Conservation (phyloP, 1,284 basidiomycete genomes). For the Sutorius eximius region DNA sequence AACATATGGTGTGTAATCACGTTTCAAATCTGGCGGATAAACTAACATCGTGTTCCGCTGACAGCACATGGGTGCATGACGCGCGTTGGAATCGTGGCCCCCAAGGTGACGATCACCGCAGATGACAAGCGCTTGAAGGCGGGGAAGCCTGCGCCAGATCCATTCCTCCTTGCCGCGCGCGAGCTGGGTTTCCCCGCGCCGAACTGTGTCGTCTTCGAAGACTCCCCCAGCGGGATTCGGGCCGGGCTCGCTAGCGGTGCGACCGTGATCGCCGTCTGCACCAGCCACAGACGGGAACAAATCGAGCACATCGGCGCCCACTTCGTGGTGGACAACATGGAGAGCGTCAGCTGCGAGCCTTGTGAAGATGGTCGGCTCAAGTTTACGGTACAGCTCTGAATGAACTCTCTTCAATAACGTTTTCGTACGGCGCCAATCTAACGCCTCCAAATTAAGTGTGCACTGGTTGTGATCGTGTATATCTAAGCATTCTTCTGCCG, state of each 20-base stretch:
- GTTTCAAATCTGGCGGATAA: neutral
- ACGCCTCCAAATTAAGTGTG: neutral
- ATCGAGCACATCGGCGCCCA: constrained; percentile 68
- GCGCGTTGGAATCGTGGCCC: constrained; percentile 71
- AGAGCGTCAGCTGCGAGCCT: constrained; percentile 47
- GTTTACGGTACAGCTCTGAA: constrained; percentile 36
- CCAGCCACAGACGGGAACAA: constrained; percentile 55
- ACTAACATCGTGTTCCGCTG: constrained; percentile 5
- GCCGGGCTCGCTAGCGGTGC: constrained; percentile 74
- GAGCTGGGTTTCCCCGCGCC: constrained; percentile 64
- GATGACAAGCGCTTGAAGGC: constrained; percentile 71
- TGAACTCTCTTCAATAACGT: no score
- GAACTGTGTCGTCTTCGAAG: constrained; percentile 72
- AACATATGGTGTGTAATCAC: constrained; percentile 54
- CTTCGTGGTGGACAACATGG: constrained; percentile 63
- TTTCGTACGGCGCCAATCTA: neutral
- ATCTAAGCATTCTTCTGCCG: neutral
- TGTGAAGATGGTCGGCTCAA: constrained; percentile 42
- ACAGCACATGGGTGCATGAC: constrained; percentile 69
- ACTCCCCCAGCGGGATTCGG: constrained; percentile 72
- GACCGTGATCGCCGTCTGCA: constrained; percentile 77
- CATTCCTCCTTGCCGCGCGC: constrained; percentile 73
- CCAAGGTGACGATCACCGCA: constrained; percentile 74
- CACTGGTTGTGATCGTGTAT: neutral
- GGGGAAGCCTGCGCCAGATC: constrained; percentile 70